Evolutionary conservation across 306 rosid species (phyloP).

Genomic region (Leucaena leucocephala): DNA sequence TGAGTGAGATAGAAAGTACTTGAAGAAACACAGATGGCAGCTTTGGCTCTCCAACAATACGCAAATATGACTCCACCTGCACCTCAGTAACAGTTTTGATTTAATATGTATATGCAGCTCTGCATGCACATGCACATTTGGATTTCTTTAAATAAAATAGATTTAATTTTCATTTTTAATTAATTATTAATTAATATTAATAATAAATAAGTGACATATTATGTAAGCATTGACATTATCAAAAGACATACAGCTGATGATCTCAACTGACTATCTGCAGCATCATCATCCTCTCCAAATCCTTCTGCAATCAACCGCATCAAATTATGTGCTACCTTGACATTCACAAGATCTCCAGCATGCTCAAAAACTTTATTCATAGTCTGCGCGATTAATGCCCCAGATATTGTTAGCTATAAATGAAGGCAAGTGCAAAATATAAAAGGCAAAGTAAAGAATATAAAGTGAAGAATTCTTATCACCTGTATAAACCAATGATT

Average conservation of each 20-base stretch:
- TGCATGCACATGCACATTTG: slow-evolving; percentile 20
- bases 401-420: slow-evolving; percentile 21
- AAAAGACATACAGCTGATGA: slow-evolving; percentile 86
- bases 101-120: slow-evolving; percentile 24
- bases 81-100: slow-evolving; percentile 28
- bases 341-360: slow-evolving; percentile 97
- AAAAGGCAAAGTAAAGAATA: slow-evolving; percentile 30
- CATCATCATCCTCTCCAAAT: slow-evolving; percentile 90
- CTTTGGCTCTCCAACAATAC: slow-evolving; percentile 85
- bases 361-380: slow-evolving; percentile 99
- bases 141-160: too few relatives aligned
- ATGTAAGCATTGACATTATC: slow-evolving; percentile 36
- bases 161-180: too few relatives aligned
- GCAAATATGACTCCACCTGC: slow-evolving; percentile 91
- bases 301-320: slow-evolving; percentile 98
- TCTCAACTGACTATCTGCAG: slow-evolving; percentile 85
- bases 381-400: slow-evolving; percentile 58
- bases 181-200: too few relatives aligned
- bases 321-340: slow-evolving; percentile 97
- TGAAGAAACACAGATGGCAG: slow-evolving; percentile 93
- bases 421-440: neutral
- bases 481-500: slow-evolving; percentile 99
- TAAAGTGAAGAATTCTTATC: slow-evolving; percentile 20
- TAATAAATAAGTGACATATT: neutral
- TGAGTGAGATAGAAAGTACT: slow-evolving; percentile 45